Evolutionary conservation across 2,329 filamentous ascomycete genomes (phyloP), one percentile per base, ranked within the genome.

Genomic region (Trichoderma oligosporum): DNA sequence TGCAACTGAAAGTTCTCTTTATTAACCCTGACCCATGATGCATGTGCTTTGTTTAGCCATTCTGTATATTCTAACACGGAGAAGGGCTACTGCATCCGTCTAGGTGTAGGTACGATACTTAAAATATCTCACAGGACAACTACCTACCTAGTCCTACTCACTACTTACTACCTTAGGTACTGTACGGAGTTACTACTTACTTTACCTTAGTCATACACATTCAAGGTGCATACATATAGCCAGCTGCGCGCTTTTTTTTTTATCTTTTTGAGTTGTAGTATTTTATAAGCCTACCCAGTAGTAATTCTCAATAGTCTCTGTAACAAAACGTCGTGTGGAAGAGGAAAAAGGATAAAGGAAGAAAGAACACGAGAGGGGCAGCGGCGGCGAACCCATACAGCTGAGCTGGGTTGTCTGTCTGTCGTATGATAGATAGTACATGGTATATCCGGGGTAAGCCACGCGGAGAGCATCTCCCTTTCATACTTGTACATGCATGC

Each of bases 361-460:
- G 27, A n/a, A n/a, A 33, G 35, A 24, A 51, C 35, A 29, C 27
- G 47, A 54, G 51, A 45, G 27, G 27, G 27, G 39, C 41, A 27
- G 14, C 39, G n/a, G n/a, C n/a, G 27, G 27, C 27, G 18, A 18
- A 45, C 20, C 51, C 39, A 44, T 35, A 27, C 29, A 44, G 51
- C 39, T 45, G 51, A 29, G 24, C 51, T 44, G 31, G 39, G 22
- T 18, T 8, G n/a, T n/a, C n/a, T n/a, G n/a, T 6, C 42, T 44
- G 51, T 54, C 51, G 51, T 54, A 54, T 54, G 51, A 54, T 54
- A n/a, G n/a, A n/a, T n/a, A n/a, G n/a, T n/a, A n/a, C n/a, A n/a
- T n/a, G n/a, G n/a, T n/a, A 24, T 54, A 54, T 54, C 51, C 51
- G 51, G 51, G 51, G 51, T 54, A 54, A 54, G 51, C 51, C 51